Evolutionary conservation across 208 protist genomes (phyloP), one percentile per base, ranked within the genome.

Genomic region (Angomonas deanei): DNA sequence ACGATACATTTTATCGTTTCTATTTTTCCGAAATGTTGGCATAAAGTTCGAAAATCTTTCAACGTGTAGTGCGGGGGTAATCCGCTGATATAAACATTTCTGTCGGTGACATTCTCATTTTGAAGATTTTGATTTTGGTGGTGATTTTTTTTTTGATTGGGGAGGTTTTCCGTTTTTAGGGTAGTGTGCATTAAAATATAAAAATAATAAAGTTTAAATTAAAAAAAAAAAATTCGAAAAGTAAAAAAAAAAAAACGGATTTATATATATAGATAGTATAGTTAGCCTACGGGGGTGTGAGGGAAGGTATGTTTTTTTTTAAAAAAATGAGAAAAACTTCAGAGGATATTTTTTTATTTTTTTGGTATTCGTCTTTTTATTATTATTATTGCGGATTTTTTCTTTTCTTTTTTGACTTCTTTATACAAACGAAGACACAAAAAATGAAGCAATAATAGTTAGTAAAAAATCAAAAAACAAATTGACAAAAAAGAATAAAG

Each of bases 11-110:
- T n/a, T n/a, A n/a, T n/a, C n/a, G n/a, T n/a, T n/a, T n/a, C n/a
- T n/a, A n/a, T n/a, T n/a, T n/a, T n/a, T 21, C 84, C 84, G 31
- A 76, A 91, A 27, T 33, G 31, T 68, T 84, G 77, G 61, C 84
- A 91, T 42, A 91, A 28, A 58, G 76, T 67, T 27, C 84, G 80
- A 56, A 91, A 87, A 19, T 85, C 78, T 13, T 68, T 28, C 19
- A 75, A 64, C 31, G 62, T 65, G 62, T 77, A 77, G 33, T 68
- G 70, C 1, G 76, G 66, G 0, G 84, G 75, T 31, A 91, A 66
- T 6, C 84, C 84, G 11, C 72, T 84, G 64, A 91, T 74, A 71
- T 91, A 91, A 62, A 91, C 80, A 70, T 91, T 91, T 50, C 82
- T 73, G 39, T 39, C 39, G 26, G 49, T 13, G 8, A 27, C 48